A percentile compares a stretch with the other conserved stretches of the same genome.
These are phyloP conservation scores for Leccinum variicolor DNA, from an alignment of 768 basidiomycete genomes.

Conservation along the genomic window DNA sequence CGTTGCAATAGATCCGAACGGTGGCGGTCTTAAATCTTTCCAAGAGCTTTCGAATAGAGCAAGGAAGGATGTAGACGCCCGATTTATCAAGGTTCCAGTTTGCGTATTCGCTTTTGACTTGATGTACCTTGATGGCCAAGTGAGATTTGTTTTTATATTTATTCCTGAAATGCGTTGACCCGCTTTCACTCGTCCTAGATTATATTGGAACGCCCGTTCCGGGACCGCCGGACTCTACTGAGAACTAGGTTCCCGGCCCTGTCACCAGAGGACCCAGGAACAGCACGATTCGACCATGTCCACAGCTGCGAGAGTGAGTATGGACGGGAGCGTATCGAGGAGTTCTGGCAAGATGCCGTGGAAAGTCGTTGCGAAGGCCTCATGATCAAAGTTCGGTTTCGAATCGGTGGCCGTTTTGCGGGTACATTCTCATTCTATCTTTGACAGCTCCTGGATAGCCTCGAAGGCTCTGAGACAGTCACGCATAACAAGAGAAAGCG, in stretches of 20 bases:
- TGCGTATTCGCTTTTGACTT: slow-evolving; percentile 88
- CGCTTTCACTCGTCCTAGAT: slow-evolving; percentile 39
- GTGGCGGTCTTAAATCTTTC: slow-evolving; percentile 69
- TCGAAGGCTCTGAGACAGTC: slow-evolving; percentile 35
- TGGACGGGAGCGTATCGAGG: slow-evolving; percentile 60
- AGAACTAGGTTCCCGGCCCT: slow-evolving; percentile 58
- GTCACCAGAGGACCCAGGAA: slow-evolving; percentile 38
- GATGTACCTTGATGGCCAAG: slow-evolving; percentile 81
- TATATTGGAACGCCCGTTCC: slow-evolving; percentile 65
- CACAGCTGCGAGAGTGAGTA: slow-evolving; percentile 63
- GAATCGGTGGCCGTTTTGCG: neutral
- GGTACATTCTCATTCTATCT: neutral
- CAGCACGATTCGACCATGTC: slow-evolving; percentile 71
- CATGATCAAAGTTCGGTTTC: slow-evolving; percentile 74
- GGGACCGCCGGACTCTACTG: slow-evolving; percentile 64
- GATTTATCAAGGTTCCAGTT: slow-evolving; percentile 73
- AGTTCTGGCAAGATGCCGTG: slow-evolving; percentile 74
- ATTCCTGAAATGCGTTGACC: neutral
- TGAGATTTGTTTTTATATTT: slow-evolving; percentile 32
- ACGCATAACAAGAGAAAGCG: slow-evolving; percentile 49
- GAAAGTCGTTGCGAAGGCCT: slow-evolving; percentile 85
- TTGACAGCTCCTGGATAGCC: slow-evolving; percentile 62
- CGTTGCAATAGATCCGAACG: slow-evolving; percentile 71
- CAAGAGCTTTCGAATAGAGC: slow-evolving; percentile 85
- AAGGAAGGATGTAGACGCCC: slow-evolving; percentile 74